Evolutionary conservation across 2,329 filamentous ascomycete species (phyloP), one percentile per base, ranked within the genome.

Genomic region (Monosporascus sp.): DNA sequence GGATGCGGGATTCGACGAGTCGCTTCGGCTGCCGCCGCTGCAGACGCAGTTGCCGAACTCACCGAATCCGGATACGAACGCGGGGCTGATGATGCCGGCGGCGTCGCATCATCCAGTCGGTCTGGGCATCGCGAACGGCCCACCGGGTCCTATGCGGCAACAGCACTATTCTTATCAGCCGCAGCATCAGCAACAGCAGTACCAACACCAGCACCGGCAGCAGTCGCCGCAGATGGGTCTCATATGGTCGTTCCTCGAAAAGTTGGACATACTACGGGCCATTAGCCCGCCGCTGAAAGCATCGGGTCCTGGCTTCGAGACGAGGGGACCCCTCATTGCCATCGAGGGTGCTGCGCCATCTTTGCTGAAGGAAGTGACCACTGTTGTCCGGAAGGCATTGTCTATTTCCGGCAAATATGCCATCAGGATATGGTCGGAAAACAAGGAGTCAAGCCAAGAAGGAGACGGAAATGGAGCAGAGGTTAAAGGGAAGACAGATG

Each of bases 291-390:
- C 89, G 0, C 74, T 89, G 15, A 70, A 73, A 6, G 60, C 72
- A 17, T 63, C 72, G 1, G 63, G 67, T 5, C 67, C 69, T 3
- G 66, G 63, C 6, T 66, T 70, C 54, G 70, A 75, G 60, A 73
- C 75, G 6, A 82, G 91, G n/a, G 92, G 93, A 0, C 82, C 88
- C 0, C 81, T 97, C 38, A 85, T 97, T 56, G 87, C 89, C 0
- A 74, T 97, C 27, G 93, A 97, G 69, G 92, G 92, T 1, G 78
- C 86, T 18, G 81, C 86, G 53, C 58, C 67, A 6, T 62, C 64
- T n/a, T 60, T 81, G 22, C 65, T 81, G 9, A 68, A 73, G 2
- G 76, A 80, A 9, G 81, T 89, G 4, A 84, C 89, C 3, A 72
- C 77, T 3, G 79, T 81, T 18, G 81, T 96, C 20, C 79, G 87